Percentiles rank a stretch among this genome's conserved stretches.
Evolutionary conservation across 768 basidiomycete species (phyloP).

Genomic region (Leccinum broughii): DNA sequence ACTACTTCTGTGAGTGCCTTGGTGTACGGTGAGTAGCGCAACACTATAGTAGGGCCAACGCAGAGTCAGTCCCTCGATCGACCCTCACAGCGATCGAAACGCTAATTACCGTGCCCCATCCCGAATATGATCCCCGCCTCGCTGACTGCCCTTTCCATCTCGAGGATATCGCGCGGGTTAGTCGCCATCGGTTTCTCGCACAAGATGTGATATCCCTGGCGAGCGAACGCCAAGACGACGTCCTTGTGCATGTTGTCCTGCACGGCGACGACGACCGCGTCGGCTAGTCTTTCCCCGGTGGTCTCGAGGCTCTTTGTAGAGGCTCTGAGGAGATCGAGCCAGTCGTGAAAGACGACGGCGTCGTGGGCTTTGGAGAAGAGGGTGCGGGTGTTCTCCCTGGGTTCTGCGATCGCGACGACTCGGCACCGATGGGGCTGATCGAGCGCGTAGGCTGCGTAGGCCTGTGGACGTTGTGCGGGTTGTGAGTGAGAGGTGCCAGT

Average conservation of each 20-base stretch:
- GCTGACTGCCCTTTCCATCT: slow-evolving; percentile 72
- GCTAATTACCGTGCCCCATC: slow-evolving; percentile 78
- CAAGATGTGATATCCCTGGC: slow-evolving; percentile 83
- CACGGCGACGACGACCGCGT: slow-evolving; percentile 79
- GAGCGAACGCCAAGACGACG: slow-evolving; percentile 71
- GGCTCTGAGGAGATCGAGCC: slow-evolving; percentile 68
- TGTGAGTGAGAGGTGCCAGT: background rate
- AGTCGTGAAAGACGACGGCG: slow-evolving; percentile 67
- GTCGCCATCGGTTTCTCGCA: slow-evolving; percentile 96
- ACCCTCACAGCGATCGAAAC: slow-evolving; percentile 7
- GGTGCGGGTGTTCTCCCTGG: slow-evolving; percentile 62
- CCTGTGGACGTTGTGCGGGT: slow-evolving; percentile 37
- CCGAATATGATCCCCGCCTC: slow-evolving; percentile 76
- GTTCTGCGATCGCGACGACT: slow-evolving; percentile 85
- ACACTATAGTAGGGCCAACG: slow-evolving; percentile 44
- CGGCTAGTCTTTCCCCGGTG: slow-evolving; percentile 70
- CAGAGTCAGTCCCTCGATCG: background rate
- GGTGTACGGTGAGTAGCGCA: slow-evolving; percentile 87
- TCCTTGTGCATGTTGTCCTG: slow-evolving; percentile 80
- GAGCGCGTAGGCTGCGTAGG: slow-evolving; percentile 65
- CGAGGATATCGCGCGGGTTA: slow-evolving; percentile 65
- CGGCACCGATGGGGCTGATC: slow-evolving; percentile 62
- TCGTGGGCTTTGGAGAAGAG: slow-evolving; percentile 56
- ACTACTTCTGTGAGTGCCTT: slow-evolving; percentile 68
- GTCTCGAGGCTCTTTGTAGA: slow-evolving; percentile 66